Base-by-base conservation (phyloP, 1,284 basidiomycete genomes). In the Ustilago lituana region DNA sequence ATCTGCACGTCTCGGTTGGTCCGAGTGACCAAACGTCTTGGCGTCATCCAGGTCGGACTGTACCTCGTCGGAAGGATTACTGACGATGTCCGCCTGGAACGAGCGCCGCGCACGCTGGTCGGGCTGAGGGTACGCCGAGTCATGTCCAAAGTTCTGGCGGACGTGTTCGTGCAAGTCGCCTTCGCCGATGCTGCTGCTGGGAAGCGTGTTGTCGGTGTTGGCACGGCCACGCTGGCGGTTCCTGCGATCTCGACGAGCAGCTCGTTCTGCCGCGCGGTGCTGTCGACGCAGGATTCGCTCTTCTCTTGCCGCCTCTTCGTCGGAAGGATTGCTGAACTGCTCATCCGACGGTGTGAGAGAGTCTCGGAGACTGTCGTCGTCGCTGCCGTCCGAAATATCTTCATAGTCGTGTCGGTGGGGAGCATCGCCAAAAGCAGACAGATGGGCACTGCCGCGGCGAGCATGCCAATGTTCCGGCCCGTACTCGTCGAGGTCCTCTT, bases 241-340 rank as follows among this genome's bases (percentile, higher is more conserved):
- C 23, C 52, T 53, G 9, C 58, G 41, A 23, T 61, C 51, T 20
- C 19, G 55, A 10, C 55, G 53, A 26, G 55, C 55, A 15, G 54
- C 58, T 1, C 62, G 58, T 19, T 50, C 43, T 9, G 66, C 64
- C 2, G 70, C 67, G 22, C 66, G 62, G 26, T 46, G 55, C 45
- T 67, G 60, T 20, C 72, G 47, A 10, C 72, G 60, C 29, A 73
- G 22, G 23, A 54, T 56, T 4, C 73, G 50, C 44, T 60, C 65
- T 29, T 72, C 49, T 10, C 69, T 57, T 11, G 76, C 76, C 1
- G 64, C 71, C 37, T 77, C 77, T 38, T 77, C 74, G 31, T 78
- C 76, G 1, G 76, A 78, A 2, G 76, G 76, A 35, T 78, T 78
- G 67, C 74, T 76, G 59, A 55, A 78, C 31, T 67, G 61, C 46